Percentiles rank a stretch among this genome's conserved stretches.
Conservation (phyloP, 345 rosid genomes). For the Dimocarpus longan region DNA sequence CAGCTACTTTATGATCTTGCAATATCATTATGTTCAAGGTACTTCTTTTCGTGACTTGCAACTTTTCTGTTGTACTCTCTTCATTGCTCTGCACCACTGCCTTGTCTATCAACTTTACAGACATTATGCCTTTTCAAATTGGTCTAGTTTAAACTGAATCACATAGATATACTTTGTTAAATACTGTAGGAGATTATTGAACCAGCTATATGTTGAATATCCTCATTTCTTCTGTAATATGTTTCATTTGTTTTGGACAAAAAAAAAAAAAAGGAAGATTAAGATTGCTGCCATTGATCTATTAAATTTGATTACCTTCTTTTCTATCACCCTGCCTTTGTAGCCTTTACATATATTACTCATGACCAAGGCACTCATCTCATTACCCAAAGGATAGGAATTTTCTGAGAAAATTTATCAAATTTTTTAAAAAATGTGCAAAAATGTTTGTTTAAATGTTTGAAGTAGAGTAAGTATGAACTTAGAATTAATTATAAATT, state of each 20-base stretch:
- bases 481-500: conserved; percentile 1
- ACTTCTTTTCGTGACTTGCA: conserved; percentile 13
- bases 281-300: neutral
- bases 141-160: conserved; percentile 12
- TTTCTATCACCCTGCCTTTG: neutral
- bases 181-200: neutral
- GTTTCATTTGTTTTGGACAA: neutral
- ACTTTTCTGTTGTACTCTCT: conserved; percentile 8
- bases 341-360: neutral
- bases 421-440: conserved; percentile 3
- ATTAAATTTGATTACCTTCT: conserved; percentile 4
- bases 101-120: conserved; percentile 9
- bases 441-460: neutral
- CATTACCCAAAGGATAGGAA: neutral
- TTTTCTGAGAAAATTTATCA: neutral
- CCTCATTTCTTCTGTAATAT: neutral
- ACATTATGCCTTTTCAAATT: conserved; percentile 3
- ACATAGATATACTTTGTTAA: neutral
- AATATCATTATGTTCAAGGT: conserved; percentile 80
- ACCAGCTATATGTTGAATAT: neutral
- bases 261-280: neutral
- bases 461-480: neutral
- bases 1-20: conserved; percentile 98
- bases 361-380: neutral
- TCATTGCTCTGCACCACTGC: conserved; percentile 8